Conservation (phyloP, 352 stramenopile species). For the Phytophthora hybrid region DNA sequence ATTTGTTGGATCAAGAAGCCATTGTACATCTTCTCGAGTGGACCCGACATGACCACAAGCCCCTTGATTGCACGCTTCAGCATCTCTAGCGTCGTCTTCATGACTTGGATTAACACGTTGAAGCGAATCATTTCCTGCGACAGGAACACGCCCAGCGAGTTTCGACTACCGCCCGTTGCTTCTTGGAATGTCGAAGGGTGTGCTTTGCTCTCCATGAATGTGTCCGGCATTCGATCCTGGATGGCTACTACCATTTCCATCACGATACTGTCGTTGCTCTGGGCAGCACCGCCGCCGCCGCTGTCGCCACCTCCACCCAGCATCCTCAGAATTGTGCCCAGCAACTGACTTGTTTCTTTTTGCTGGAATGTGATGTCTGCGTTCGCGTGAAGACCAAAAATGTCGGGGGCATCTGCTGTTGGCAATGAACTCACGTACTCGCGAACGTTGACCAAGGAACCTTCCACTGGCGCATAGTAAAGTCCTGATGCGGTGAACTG, state of each 20-base stretch:
- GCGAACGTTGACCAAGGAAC: slow-evolving; percentile 64
- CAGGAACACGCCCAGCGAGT: slow-evolving; percentile 93
- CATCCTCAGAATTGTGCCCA: slow-evolving; percentile 81
- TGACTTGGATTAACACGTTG: slow-evolving; percentile 89
- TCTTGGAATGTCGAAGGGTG: slow-evolving; percentile 87
- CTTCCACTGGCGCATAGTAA: slow-evolving; percentile 85
- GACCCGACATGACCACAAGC: slow-evolving; percentile 91
- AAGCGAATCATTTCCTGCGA: slow-evolving; percentile 93
- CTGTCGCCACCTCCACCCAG: slow-evolving; percentile 64
- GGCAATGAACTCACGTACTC: slow-evolving; percentile 89
- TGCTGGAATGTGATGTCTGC: slow-evolving; percentile 96
- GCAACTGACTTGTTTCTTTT: slow-evolving; percentile 88
- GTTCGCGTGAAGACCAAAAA: slow-evolving; percentile 95
- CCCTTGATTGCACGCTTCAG: slow-evolving; percentile 92
- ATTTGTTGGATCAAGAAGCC: slow-evolving; percentile 93
- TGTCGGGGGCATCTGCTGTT: slow-evolving; percentile 87
- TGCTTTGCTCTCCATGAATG: slow-evolving; percentile 71
- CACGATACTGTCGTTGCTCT: slow-evolving; percentile 81
- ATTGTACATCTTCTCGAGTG: slow-evolving; percentile 94
- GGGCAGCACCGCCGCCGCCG: slow-evolving; percentile 47
- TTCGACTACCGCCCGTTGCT: slow-evolving; percentile 86
- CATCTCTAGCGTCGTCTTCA: slow-evolving; percentile 87
- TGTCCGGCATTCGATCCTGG: slow-evolving; percentile 76
- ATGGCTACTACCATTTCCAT: slow-evolving; percentile 89
- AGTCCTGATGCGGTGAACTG: slow-evolving; percentile 76